Evolutionary conservation across 352 stramenopile genomes (phyloP), one percentile per base, ranked within the genome.

Genomic region (Globisporangium nunn): DNA sequence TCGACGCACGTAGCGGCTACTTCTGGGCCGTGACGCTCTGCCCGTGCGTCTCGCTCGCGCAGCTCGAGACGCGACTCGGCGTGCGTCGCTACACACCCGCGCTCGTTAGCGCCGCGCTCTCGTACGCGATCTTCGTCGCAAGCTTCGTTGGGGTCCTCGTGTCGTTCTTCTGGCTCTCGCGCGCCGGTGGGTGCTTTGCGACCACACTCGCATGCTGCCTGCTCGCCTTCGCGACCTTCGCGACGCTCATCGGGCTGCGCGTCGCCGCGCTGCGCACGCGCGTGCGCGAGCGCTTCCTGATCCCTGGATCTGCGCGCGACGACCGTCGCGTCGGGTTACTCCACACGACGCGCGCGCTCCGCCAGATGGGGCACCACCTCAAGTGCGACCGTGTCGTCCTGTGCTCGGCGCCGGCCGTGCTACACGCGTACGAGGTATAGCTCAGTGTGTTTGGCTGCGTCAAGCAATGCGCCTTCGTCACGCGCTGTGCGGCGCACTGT

Each of bases 281-380:
- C 5, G 41, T 47, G 14, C 41, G 41, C 7, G 41, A 47, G 41
- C 7, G 41, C 41, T 47, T 47, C 41, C 41, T 28, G 41, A 47
- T 47, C 41, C 41, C 41, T 8, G 41, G 41, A 1, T 23, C 41
- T 5, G 41, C 6, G 15, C 41, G 18, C 15, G 41, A 47, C 14
- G 41, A 47, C 41, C 41, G 41, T 15, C 15, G 18, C 14, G 14
- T 67, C 18, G 59, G 48, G 35, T 29, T 64, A 10, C 14, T 69
- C 2, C 62, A 48, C 2, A 68, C 68, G 30, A 60, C 59, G 52
- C 62, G 68, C 6, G 62, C 59, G 31, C 66, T 75, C 44, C 62
- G 59, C 12, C 68, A 76, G 59, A 76, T 75, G 65, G 59, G 57
- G 17, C 56, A 62, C 37, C 68, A 76, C 57, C 54, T 76, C 15